Base-by-base conservation (phyloP, 257 asterid genomes). In the Solanum paucissectum region DNA sequence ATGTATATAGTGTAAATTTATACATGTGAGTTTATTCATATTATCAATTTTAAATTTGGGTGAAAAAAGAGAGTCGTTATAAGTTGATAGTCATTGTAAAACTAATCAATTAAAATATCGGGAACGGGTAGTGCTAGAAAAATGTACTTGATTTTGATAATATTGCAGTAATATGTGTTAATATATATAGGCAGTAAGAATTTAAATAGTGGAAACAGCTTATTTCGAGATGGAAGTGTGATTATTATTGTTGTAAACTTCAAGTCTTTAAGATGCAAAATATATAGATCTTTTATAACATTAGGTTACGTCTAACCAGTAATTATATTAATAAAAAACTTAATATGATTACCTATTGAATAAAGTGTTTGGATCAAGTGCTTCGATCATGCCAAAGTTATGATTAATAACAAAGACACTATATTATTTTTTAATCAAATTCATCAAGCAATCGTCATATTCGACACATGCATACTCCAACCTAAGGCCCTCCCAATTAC, bases 271-370 rank as follows among this genome's bases (percentile, higher is more conserved):
- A 49, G 3, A 5, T 1, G 4, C 7, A 29, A 49, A 49, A 49
- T 49, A 13, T 49, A 14, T 16, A 8, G 3, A 60, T 21, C 0
- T 52, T 52, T 21, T 60, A 23, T 60, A 21, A 1, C 6, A 60
- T 60, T 0, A 60, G 3, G 6, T 21, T 60, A 3, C 0, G 1
- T 60, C n/a, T n/a, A n/a, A n/a, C n/a, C n/a, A n/a, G n/a, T n/a
- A n/a, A n/a, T n/a, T n/a, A n/a, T n/a, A n/a, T n/a, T n/a, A n/a
- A n/a, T n/a, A n/a, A n/a, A n/a, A 49, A 49, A 5, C 3, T 49
- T 49, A 1, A 49, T 49, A 14, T 49, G 60, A 0, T 49, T 14
- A 5, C 2, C 60, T 14, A 2, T 5, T 5, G 5, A 49, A 49
- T 49, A 49, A 0, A 49, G 21, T 52, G 23, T 52, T 52, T 5